Evolutionary conservation across 2,329 filamentous ascomycete genomes (phyloP), one percentile per base, ranked within the genome.

Genomic region (Pseudocercospora cruenta): DNA sequence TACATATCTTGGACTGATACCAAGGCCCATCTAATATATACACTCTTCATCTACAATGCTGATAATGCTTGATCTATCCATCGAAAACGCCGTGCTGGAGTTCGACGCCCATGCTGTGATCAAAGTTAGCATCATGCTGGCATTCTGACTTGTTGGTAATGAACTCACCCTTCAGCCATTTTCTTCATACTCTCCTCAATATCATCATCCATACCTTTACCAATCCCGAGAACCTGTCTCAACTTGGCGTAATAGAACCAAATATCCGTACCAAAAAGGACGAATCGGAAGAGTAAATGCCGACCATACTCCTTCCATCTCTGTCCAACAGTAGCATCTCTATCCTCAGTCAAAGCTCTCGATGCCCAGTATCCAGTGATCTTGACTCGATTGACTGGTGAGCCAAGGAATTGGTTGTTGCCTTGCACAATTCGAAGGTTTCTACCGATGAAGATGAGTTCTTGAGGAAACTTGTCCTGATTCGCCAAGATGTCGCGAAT

Each of bases 381-480:
- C 82, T 97, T 97, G 78, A 98, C 88, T 1, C 95, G 85, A 78
- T 97, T 94, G 51, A 97, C 93, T 0, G 94, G 94, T 0, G 90
- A 92, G 22, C 93, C 93, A 60, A 97, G 86, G 79, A 91, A 94
- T 76, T 96, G 93, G 77, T 97, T 96, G 79, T 96, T 96, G 5
- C 90, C 92, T 79, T 97, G 93, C 1, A 97, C 93, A 74, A 97
- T 97, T 61, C 94, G 88, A 83, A 97, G 88, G 78, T 96, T 97
- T 45, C 94, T 87, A 1, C 92, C 93, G 72, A 97, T 93, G 79
- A 97, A 97, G 74, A 97, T 89, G 65, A 97, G 88, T 78, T 96
- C 93, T 75, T 91, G 90, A 4, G 94, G 94, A 89, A 92, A 94
- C 77, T 94, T 93, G 49, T 90, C 89, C 80, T 96, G 93, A 78